Evolutionary conservation across 192 early-diverging fungal genomes (phyloP), one percentile per base, ranked within the genome.

Genomic region (Backusella sp.): DNA sequence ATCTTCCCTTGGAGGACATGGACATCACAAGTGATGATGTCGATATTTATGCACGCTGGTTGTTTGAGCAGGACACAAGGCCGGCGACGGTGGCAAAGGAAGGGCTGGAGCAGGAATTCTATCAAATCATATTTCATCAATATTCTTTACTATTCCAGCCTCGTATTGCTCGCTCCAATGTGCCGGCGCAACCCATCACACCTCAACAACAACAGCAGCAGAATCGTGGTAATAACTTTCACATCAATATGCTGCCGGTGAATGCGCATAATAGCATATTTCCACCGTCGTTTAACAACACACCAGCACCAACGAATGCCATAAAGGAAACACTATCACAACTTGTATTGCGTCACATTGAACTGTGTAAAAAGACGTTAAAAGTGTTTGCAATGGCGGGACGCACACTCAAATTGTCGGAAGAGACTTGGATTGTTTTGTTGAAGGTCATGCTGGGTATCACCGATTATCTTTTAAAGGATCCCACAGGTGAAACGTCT

Each of bases 391-490:
- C 86, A 8, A 88, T 83, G 76, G 90, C 91, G 21, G 90, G 86
- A 8, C 83, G 90, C 67, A 88, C 88, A 8, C 77, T 92, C 14
- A 88, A 88, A 1, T 90, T 95, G 59, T 89, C 90, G 1, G 81
- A 88, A 71, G 91, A 92, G 41, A 96, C 94, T 0, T 96, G 95
- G 95, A 85, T 86, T 23, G 89, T 94, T 3, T 77, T 96, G 11
- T 79, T 96, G 21, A 95, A 95, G 74, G 91, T 96, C 15, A 76
- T 96, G 26, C 74, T 96, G 4, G 95, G 94, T 15, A 86, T 93
- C 37, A 84, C 91, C 0, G 95, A 96, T 70, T 88, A 86, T 52
- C 77, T 96, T 68, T 79, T 96, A 52, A 75, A 84, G 6, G 88
- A 91, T 75, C 91, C 89, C 6, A 68, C 79, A 26, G 65, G 87